These are phyloP conservation scores for Fusarium sp. DNA, from an alignment of 2,329 filamentous ascomycete genomes.

Conservation along the genomic window DNA sequence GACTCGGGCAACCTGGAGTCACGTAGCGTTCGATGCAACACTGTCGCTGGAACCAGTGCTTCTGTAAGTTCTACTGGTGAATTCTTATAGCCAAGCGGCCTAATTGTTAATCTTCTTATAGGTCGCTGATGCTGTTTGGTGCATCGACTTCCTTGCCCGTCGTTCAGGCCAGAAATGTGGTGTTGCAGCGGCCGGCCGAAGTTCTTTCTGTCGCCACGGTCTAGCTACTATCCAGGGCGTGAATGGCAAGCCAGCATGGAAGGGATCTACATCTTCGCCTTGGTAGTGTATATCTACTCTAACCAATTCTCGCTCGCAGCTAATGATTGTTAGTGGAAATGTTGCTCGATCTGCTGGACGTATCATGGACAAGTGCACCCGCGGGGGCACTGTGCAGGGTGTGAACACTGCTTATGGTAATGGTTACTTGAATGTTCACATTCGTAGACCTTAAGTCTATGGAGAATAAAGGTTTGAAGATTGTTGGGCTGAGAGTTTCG, in stretches of 20 bases:
- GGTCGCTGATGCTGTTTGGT: not conserved
- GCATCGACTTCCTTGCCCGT: not conserved
- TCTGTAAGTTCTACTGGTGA: not conserved
- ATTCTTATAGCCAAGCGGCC: too few relatives aligned
- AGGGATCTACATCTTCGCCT: not conserved
- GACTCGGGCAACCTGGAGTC: not conserved
- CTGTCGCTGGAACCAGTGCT: not conserved
- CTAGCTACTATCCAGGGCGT: not conserved
- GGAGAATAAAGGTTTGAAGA: too few relatives aligned
- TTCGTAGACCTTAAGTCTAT: not conserved
- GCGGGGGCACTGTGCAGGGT: not conserved
- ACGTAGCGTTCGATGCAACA: not conserved
- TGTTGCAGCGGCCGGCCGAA: not conserved
- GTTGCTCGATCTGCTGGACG: not conserved
- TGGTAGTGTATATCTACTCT: not conserved
- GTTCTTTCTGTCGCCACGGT: constrained; percentile 1
- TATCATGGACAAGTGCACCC: not conserved
- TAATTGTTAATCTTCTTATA: not conserved
- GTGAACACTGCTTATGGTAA: not conserved
- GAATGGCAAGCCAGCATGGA: not conserved
- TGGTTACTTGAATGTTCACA: not conserved
- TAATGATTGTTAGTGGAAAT: not conserved
- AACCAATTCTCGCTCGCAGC: not conserved
- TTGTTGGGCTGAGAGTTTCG: too few relatives aligned
- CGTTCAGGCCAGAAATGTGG: not conserved